Conservation (phyloP, 768 basidiomycete species). For the Coprinopsis strossmayeri region DNA sequence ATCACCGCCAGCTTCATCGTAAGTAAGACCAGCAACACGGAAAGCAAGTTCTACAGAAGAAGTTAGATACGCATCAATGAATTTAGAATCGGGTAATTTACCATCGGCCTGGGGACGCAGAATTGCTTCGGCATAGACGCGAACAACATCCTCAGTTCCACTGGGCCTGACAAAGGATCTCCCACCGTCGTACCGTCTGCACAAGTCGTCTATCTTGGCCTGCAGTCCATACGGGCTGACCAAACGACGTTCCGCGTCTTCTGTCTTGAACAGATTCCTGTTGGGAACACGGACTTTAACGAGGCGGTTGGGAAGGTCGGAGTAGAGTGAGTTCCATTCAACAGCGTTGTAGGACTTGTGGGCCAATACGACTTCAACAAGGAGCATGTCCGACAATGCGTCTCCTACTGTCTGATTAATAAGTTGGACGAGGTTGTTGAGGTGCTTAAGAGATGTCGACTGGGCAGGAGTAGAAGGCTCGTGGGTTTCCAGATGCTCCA, state of each 20-base stretch:
- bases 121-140: constrained; percentile 93
- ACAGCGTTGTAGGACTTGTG: constrained; percentile 78
- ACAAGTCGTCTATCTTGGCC: constrained; percentile 72
- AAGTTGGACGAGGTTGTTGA: constrained; percentile 71
- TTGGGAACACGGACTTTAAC: constrained; percentile 89
- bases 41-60: constrained; percentile 65
- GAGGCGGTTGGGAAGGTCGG: constrained; percentile 89
- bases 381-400: constrained; percentile 90
- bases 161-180: constrained; percentile 93
- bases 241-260: constrained; percentile 89
- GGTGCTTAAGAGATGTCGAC: constrained; percentile 68
- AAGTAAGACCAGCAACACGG: constrained; percentile 79
- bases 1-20: constrained; percentile 79
- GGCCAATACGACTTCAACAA: constrained; percentile 88
- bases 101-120: constrained; percentile 74
- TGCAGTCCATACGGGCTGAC: constrained; percentile 78
- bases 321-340: constrained; percentile 92
- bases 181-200: constrained; percentile 72
- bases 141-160: constrained; percentile 96
- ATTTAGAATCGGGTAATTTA: constrained; percentile 30
- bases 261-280: constrained; percentile 78
- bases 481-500: constrained; percentile 51
- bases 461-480: constrained; percentile 81
- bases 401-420: constrained; percentile 99
- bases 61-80: constrained; percentile 2